A percentile compares a stretch with the other conserved stretches of the same genome.
These are phyloP conservation scores for Phytomonas sp. DNA, from an alignment of 208 protist genomes.

Conservation along the genomic window DNA sequence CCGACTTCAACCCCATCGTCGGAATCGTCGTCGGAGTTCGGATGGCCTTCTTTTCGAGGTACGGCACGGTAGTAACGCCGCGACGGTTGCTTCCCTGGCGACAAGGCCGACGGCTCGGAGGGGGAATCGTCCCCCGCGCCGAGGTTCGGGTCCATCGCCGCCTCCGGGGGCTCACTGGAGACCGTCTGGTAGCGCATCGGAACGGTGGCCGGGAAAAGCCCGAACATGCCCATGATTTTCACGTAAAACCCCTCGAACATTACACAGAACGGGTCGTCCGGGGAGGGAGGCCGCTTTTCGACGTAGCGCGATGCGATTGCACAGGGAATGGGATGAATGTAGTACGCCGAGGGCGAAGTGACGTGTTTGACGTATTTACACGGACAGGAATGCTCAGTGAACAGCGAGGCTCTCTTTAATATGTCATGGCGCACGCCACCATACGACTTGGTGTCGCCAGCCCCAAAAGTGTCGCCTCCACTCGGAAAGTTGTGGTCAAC, in stretches of 20 bases:
- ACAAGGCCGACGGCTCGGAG: no score
- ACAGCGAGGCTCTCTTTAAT: no score
- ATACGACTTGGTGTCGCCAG: slow-evolving; percentile 8
- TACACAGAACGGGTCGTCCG: slow-evolving; percentile 39
- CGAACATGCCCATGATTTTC: slow-evolving; percentile 80
- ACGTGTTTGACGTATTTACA: slow-evolving; percentile 16
- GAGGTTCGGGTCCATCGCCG: neutral
- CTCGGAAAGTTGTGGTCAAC: slow-evolving; percentile 6
- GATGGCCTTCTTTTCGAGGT: slow-evolving; percentile 29
- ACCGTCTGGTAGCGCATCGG: slow-evolving; percentile 13
- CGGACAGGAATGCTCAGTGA: no score
- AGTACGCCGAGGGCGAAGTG: slow-evolving; percentile 46
- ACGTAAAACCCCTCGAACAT: slow-evolving; percentile 46
- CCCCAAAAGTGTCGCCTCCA: slow-evolving; percentile 2
- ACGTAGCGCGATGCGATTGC: slow-evolving; percentile 60
- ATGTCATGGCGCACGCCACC: neutral
- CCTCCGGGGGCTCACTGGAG: neutral
- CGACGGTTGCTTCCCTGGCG: neutral
- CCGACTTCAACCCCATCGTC: slow-evolving; percentile 13
- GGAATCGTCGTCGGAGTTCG: slow-evolving; percentile 18
- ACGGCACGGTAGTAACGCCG: slow-evolving; percentile 10
- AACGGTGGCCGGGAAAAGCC: slow-evolving; percentile 52
- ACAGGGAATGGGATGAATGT: slow-evolving; percentile 66
- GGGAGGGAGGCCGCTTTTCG: slow-evolving; percentile 24
- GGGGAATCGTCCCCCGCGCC: no score